phyloP scores from a whole-genome alignment of 2,329 filamentous ascomycete species.

The Botrytis hyacinthi region DNA sequence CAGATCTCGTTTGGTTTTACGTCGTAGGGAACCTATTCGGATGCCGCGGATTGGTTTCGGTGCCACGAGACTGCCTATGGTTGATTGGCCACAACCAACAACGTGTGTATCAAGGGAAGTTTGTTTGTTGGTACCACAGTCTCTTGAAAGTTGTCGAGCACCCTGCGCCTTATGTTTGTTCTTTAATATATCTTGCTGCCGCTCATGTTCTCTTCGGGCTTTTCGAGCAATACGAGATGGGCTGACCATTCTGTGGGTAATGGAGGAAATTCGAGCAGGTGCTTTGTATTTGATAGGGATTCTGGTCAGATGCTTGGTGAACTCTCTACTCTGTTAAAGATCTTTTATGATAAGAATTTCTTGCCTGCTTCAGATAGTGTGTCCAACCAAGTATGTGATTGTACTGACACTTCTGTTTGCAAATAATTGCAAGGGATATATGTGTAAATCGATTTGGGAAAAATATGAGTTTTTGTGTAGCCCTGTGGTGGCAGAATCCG shows the following conservation, averaged over 20 bases:
- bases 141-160: neutral
- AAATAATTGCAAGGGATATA: neutral
- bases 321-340: neutral
- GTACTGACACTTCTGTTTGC: neutral
- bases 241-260: conserved; percentile 15
- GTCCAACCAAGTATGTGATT: neutral
- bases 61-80: neutral
- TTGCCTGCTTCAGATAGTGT: neutral
- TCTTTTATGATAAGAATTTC: neutral
- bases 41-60: neutral
- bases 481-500: no score
- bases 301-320: neutral
- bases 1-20: conserved; percentile 12
- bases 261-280: neutral
- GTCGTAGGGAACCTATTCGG: neutral
- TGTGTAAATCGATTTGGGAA: neutral
- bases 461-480: neutral
- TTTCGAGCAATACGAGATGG: conserved; percentile 21
- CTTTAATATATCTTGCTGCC: conserved; percentile 13
- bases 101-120: neutral
- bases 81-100: conserved; percentile 2
- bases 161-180: neutral
- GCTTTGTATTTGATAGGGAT: neutral
- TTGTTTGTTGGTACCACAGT: neutral
- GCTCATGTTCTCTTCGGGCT: conserved; percentile 19